phyloP scores from a whole-genome alignment of 139 green algal species.

The Volvox reticuliferus region DNA sequence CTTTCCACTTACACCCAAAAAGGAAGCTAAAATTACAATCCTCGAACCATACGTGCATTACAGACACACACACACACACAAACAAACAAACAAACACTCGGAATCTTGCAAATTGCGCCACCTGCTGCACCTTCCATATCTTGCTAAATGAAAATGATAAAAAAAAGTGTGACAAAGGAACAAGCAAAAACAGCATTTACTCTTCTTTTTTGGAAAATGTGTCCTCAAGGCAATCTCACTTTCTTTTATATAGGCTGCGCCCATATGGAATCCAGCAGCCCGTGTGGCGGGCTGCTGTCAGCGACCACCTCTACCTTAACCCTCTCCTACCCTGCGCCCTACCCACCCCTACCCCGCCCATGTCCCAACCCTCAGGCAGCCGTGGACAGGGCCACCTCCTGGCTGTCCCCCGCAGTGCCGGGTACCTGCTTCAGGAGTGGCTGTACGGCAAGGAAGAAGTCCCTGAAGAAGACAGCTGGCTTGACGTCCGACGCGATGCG shows the following conservation, averaged over 20 bases:
- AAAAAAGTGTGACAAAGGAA: too few species aligned
- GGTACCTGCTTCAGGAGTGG: conserved; percentile 38
- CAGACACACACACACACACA: neutral
- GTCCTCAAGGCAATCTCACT: too few species aligned
- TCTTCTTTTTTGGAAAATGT: too few species aligned
- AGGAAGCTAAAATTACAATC: neutral
- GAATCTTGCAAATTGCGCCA: neutral
- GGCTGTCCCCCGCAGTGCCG: neutral
- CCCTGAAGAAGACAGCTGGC: conserved; percentile 26
- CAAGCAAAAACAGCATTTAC: too few species aligned
- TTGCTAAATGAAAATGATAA: too few species aligned
- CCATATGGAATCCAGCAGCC: neutral
- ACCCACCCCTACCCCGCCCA: neutral
- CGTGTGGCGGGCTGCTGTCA: too few species aligned
- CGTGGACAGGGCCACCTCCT: neutral
- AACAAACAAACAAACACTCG: neutral
- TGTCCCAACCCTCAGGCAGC: neutral
- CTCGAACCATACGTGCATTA: too few species aligned
- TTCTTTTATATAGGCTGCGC: neutral
- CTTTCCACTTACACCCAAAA: neutral
- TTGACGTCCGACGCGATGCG: conserved; percentile 6
- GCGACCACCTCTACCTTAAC: too few species aligned
- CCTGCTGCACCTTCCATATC: neutral
- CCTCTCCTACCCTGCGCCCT: neutral
- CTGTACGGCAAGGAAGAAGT: conserved; percentile 27